These are phyloP conservation scores for Hypericum perforatum DNA, from an alignment of 345 rosid species.

Conservation along the genomic window DNA sequence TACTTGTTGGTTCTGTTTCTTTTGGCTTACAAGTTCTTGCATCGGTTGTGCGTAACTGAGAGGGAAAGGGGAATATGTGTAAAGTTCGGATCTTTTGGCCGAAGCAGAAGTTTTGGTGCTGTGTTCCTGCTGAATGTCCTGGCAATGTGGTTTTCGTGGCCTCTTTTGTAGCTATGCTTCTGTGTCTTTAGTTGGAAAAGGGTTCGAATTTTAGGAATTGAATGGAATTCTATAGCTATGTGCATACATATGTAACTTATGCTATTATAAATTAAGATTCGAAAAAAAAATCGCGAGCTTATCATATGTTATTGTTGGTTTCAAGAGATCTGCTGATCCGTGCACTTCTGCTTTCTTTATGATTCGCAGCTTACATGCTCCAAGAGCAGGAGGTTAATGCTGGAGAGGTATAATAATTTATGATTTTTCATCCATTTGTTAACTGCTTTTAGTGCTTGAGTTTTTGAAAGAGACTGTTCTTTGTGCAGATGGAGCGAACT, in stretches of 20 bases:
- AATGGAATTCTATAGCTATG: neutral
- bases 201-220: slow-evolving; percentile 10
- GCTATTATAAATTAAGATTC: no score
- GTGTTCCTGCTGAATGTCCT: slow-evolving; percentile 21
- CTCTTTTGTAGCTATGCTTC: slow-evolving; percentile 19
- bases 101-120: slow-evolving; percentile 10
- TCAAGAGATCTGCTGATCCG: no score
- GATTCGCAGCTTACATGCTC: slow-evolving; percentile 54
- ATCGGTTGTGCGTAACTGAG: no score
- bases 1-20: no score
- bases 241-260: neutral
- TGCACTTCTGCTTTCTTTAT: slow-evolving; percentile 8
- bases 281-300: no score
- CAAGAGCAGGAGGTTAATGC: slow-evolving; percentile 89
- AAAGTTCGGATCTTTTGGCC: slow-evolving; percentile 1
- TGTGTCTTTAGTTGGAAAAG: slow-evolving; percentile 12
- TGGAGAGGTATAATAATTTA: slow-evolving; percentile 52
- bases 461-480: slow-evolving; percentile 3
- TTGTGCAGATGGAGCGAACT: slow-evolving; percentile 68
- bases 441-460: neutral
- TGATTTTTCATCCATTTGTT: neutral
- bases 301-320: no score
- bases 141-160: slow-evolving; percentile 22
- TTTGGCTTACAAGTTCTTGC: no score
- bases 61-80: neutral